Conservation (phyloP, 2,329 filamentous ascomycete species). For the Bisporella sp. region DNA sequence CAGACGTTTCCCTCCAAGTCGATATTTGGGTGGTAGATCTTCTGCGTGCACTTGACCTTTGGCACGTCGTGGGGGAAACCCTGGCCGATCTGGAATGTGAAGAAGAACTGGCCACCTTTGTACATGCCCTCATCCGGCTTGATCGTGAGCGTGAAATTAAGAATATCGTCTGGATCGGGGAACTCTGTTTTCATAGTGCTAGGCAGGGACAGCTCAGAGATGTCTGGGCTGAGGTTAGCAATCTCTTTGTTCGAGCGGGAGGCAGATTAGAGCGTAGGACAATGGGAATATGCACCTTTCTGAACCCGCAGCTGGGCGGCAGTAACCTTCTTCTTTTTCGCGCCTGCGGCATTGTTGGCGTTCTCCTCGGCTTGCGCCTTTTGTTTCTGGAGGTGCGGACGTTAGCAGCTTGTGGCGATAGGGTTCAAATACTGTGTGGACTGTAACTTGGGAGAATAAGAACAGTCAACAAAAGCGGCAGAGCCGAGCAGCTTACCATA, state of each 20-base stretch:
- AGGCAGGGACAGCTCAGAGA: conserved; percentile 73
- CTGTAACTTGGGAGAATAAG: not conserved
- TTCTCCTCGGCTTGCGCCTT: conserved; percentile 93
- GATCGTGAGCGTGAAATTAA: conserved; percentile 77
- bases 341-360: conserved; percentile 61
- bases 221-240: conserved; percentile 44
- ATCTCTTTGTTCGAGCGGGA: too few species aligned
- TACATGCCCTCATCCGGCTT: conserved; percentile 84
- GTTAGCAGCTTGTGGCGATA: not conserved
- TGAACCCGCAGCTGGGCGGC: conserved; percentile 92
- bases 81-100: conserved; percentile 86
- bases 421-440: conserved; percentile 8
- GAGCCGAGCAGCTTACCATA: conserved; percentile 57
- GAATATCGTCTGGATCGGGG: conserved; percentile 75
- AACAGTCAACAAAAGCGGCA: not conserved
- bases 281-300: conserved; percentile 60
- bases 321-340: conserved; percentile 98
- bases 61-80: conserved; percentile 97
- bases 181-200: conserved; percentile 77
- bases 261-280: not conserved
- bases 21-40: conserved; percentile 99
- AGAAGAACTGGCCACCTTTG: conserved; percentile 79
- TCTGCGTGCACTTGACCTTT: conserved; percentile 94
- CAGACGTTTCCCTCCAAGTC: conserved; percentile 97
- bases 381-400: conserved; percentile 60